Conservation (phyloP, 2,329 filamentous ascomycete genomes). For the Ophiocordyceps sinensis region DNA sequence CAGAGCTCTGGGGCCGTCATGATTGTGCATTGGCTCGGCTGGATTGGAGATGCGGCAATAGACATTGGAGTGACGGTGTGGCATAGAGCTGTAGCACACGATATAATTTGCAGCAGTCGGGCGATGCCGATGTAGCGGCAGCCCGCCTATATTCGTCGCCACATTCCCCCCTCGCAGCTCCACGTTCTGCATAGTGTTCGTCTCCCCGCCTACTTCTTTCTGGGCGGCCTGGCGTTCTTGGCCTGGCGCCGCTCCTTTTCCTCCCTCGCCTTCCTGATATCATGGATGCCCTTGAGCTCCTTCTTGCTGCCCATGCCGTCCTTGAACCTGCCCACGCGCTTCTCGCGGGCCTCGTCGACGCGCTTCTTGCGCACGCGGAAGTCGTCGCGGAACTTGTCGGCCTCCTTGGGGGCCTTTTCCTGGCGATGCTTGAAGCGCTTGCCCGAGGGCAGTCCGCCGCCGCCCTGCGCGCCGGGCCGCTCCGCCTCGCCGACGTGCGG, state of each 20-base stretch:
- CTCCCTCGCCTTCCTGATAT: slow-evolving; percentile 72
- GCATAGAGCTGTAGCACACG: too few species aligned
- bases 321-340: slow-evolving; percentile 58
- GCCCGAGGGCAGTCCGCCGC: slow-evolving; percentile 14
- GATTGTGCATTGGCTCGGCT: too few species aligned
- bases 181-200: not conserved
- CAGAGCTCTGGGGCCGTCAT: too few species aligned
- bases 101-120: too few species aligned
- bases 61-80: too few species aligned
- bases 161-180: not conserved
- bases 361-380: slow-evolving; percentile 84
- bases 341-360: slow-evolving; percentile 75
- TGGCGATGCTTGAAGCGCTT: slow-evolving; percentile 69
- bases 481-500: slow-evolving; percentile 77
- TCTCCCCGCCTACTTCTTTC: slow-evolving; percentile 27
- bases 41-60: too few species aligned
- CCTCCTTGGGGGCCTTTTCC: slow-evolving; percentile 79
- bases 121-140: too few species aligned
- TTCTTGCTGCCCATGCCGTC: slow-evolving; percentile 58
- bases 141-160: not conserved
- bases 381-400: slow-evolving; percentile 84
- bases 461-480: slow-evolving; percentile 18
- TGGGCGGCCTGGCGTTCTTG: slow-evolving; percentile 77
- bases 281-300: slow-evolving; percentile 70
- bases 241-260: slow-evolving; percentile 61